Evolutionary conservation across 2,329 filamentous ascomycete genomes (phyloP).

Genomic region (Beauveria pseudobassiana): DNA sequence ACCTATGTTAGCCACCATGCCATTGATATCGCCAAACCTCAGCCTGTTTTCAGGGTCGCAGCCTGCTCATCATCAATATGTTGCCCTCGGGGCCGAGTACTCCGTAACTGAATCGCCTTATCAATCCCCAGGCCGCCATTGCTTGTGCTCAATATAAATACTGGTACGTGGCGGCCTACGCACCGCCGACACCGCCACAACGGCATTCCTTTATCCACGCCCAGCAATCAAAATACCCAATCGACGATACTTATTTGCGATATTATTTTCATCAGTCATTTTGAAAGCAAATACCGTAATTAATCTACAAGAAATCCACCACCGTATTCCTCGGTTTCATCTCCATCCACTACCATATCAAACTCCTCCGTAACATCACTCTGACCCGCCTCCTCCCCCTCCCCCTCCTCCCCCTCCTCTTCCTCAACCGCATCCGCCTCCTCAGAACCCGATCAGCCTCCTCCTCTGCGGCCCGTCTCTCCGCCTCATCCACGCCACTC

Average conservation of each 20-base stretch:
- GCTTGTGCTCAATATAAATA: neutral
- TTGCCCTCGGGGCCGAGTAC: too few species aligned
- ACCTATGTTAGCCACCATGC: neutral
- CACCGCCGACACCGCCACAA: neutral
- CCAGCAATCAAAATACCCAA: neutral
- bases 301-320: slow-evolving; percentile 37
- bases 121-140: neutral
- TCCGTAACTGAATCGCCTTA: too few species aligned
- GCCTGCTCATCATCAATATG: neutral
- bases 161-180: neutral
- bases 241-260: neutral
- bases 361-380: slow-evolving; percentile 38
- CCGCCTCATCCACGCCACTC: slow-evolving; percentile 43
- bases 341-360: slow-evolving; percentile 28
- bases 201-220: too few species aligned
- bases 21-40: neutral
- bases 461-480: slow-evolving; percentile 32
- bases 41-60: too few species aligned
- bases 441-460: slow-evolving; percentile 18
- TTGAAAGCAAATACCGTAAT: neutral
- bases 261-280: neutral
- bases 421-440: slow-evolving; percentile 24
- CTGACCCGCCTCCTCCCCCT: slow-evolving; percentile 26
- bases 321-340: slow-evolving; percentile 36
- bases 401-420: slow-evolving; percentile 26